These are phyloP conservation scores for Persicaria tinctoria DNA, from an alignment of 148 eudicot species.

Conservation along the genomic window DNA sequence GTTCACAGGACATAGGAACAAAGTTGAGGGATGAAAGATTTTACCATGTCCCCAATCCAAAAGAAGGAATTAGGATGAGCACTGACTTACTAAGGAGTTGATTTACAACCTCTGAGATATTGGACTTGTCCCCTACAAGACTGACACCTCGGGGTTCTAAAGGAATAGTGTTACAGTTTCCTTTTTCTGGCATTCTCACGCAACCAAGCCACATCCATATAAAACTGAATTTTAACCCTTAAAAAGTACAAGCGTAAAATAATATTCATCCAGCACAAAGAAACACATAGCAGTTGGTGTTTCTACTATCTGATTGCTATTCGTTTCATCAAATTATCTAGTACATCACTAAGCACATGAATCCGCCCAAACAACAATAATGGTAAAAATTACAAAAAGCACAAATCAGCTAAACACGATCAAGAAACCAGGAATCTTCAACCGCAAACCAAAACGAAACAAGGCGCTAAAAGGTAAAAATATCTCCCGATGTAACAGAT, in stretches of 20 bases:
- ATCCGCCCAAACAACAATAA: background rate
- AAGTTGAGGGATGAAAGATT: background rate
- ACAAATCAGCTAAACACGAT: background rate
- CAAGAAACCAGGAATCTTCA: constrained; percentile 1
- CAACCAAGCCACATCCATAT: background rate
- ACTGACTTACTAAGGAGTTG: too few relatives aligned
- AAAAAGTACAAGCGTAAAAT: background rate
- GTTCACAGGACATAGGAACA: background rate
- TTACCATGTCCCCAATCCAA: background rate
- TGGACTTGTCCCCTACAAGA: background rate
- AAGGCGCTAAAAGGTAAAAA: background rate
- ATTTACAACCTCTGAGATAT: too few relatives aligned
- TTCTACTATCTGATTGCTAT: background rate
- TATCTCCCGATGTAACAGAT: background rate
- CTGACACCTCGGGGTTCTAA: background rate
- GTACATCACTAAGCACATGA: background rate
- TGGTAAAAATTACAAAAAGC: background rate
- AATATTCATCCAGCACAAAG: background rate
- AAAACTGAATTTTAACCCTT: background rate
- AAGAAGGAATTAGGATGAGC: background rate
- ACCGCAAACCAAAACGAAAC: background rate
- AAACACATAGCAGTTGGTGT: background rate
- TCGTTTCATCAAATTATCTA: background rate
- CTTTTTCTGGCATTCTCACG: background rate
- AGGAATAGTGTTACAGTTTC: background rate